Base-by-base conservation (phyloP, 768 basidiomycete genomes). In the Leccinum olivaceopallidum region DNA sequence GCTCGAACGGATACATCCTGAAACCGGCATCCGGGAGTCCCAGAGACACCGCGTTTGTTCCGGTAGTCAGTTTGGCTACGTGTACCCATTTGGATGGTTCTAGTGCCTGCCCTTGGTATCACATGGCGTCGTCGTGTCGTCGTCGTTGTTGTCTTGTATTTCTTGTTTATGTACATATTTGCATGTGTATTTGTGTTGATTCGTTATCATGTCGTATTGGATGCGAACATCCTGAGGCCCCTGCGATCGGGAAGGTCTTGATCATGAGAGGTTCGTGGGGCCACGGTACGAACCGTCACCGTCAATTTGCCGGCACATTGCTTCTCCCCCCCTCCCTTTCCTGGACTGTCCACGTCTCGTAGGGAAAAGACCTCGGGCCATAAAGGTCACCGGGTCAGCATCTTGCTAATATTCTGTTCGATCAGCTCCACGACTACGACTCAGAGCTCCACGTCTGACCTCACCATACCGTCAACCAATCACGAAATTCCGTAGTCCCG, bases 1-100 rank as follows among this genome's bases (percentile, higher is more conserved):
- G 79, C 32, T 62, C 88, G 85, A 81, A 81, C 82, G 53, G 32
- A 60, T 34, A 37, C 56, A 48, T 56, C 7, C 22, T 55, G 53
- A 59, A 58, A 60, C 36, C 53, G 47, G 53, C 42, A 48, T 44
- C 59, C 39, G 54, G 3, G 50, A 20, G 62, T 36, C 34, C 47
- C 28, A 30, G 30, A 30, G 26, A 44, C 14, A 0, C 47, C 53
- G 55, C 42, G 30, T 30, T 56, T 58, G 60, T 55, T 56, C 53
- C 64, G 32, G 53, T 13, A 57, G 56, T 39, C 28, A 47, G 12
- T 20, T 54, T 47, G 54, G 42, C 22, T 24, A 42, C 42, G 28
- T 12, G 22, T 59, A 20, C 52, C 59, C 8, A 55, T 67, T 36
- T 16, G 59, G 65, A 36, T 2, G 44, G 14, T 51, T 28, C 50